Conservation (phyloP, 2,329 filamentous ascomycete species). For the Aaosphaeria pasadenensis region DNA sequence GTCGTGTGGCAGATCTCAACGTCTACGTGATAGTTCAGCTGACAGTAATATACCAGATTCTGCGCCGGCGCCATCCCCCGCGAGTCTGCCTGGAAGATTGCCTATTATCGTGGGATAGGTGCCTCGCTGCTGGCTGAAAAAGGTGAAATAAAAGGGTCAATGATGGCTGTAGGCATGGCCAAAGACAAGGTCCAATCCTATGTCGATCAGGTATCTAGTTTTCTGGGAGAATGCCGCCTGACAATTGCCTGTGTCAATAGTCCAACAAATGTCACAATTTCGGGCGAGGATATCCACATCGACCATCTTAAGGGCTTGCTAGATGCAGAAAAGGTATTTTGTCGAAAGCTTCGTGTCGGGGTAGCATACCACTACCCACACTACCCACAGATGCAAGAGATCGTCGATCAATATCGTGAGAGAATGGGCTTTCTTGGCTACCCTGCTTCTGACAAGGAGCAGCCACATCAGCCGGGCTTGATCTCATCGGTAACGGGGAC, state of each 20-base stretch:
- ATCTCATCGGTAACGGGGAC: constrained; percentile 7
- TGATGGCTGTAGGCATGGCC: not conserved
- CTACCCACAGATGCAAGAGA: constrained; percentile 41
- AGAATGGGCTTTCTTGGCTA: not conserved
- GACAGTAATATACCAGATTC: too few species aligned
- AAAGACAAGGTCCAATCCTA: not conserved
- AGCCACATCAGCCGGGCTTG: not conserved
- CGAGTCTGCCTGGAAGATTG: constrained; percentile 11
- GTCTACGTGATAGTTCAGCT: too few species aligned
- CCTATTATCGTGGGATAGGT: not conserved
- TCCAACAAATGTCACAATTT: constrained; percentile 35
- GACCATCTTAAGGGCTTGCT: constrained; percentile 28
- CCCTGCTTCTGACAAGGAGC: not conserved
- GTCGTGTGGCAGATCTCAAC: too few species aligned
- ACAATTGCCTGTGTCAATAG: not conserved
- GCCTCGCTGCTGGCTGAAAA: not conserved
- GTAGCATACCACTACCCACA: constrained; percentile 40
- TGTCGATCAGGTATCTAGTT: not conserved
- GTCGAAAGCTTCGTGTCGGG: constrained; percentile 39
- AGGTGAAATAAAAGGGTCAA: not conserved
- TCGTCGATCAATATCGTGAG: constrained; percentile 23
- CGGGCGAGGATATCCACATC: constrained; percentile 40
- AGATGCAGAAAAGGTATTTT: constrained; percentile 36
- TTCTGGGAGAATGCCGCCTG: not conserved
- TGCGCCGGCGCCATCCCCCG: constrained; percentile 10